Base-by-base conservation (phyloP, 164 flowering plant species). In the Vitis amurensis region DNA sequence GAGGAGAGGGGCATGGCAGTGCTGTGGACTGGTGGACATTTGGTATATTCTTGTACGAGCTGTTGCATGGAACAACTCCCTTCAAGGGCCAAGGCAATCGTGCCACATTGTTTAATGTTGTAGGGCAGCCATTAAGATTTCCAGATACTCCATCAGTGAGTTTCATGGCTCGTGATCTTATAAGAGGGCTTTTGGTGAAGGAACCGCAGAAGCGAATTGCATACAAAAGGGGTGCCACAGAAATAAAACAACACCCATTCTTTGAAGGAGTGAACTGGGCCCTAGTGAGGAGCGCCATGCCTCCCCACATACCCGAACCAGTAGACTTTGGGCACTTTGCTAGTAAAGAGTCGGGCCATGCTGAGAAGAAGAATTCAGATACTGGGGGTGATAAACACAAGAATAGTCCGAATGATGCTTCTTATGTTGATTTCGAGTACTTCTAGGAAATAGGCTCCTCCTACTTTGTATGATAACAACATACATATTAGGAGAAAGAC, bases 11-110 rank as follows among this genome's bases (percentile, higher is more conserved):
- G 17, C 95, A 90, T 64, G 95, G 95, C 14, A 90, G 94, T 68
- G 94, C 94, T 10, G 94, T 90, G 19, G 92, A 90, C 70, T 90
- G 94, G 94, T 87, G 91, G 91, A 87, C 91, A 2, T 85, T 82
- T 31, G 91, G 91, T 0, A 85, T 87, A 47, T 87, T 87, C 73
- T 66, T 87, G 11, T 87, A 87, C 31, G 90, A 87, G 82, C 80
- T 87, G 16, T 68, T 87, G 61, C 85, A 83, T 60, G 91, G 91
- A 15, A 83, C 83, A 9, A 87, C 87, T 3, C 91, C 94, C 29
- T 90, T 90, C 76, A 90, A 90, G 68, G 94, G 94, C 0, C 12
- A 71, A 15, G 94, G 92, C 8, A 90, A 90, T 59, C 79, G 90
- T 3, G 94, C 92, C 2, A 90, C 94, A 1, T 84, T 90, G 6